Conservation (phyloP, 768 basidiomycete genomes). For the Agaricus bisporus region DNA sequence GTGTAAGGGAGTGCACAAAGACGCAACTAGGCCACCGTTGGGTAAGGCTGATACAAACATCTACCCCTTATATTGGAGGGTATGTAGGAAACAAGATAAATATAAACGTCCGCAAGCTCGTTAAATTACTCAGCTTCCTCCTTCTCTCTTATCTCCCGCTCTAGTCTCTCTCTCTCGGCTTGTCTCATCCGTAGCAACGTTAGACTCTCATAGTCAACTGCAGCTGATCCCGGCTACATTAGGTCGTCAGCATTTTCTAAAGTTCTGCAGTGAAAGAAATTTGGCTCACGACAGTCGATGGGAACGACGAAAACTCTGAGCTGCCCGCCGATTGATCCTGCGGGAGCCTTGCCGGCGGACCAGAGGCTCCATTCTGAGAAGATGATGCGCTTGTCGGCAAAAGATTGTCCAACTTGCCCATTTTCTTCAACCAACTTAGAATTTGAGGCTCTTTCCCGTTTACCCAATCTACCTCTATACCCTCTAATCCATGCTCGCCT, state of each 20-base stretch:
- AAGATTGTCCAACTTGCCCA: slow-evolving; percentile 43
- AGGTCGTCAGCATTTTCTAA: slow-evolving; percentile 9
- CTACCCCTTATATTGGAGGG: no score
- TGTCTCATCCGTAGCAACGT: slow-evolving; percentile 78
- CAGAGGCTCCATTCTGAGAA: no score
- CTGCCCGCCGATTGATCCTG: slow-evolving; percentile 25
- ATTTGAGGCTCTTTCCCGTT: slow-evolving; percentile 70
- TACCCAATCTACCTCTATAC: slow-evolving; percentile 70
- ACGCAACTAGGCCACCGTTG: no score
- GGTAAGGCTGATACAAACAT: no score
- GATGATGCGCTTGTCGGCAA: background rate
- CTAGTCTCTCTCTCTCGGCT: slow-evolving; percentile 71
- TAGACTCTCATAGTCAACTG: slow-evolving; percentile 70
- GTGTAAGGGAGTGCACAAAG: no score
- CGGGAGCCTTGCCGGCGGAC: slow-evolving; percentile 4
- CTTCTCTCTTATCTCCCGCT: slow-evolving; percentile 68
- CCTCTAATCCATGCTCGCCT: slow-evolving; percentile 45
- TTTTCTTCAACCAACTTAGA: slow-evolving; percentile 65
- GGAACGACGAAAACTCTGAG: slow-evolving; percentile 57
- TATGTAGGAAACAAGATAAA: no score
- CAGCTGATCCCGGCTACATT: slow-evolving; percentile 14
- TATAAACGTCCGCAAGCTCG: no score
- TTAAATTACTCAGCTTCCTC: slow-evolving; percentile 33
- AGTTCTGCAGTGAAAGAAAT: background rate
- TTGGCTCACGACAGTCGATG: slow-evolving; percentile 44